phyloP scores from a whole-genome alignment of 2,329 filamentous ascomycete genomes.

The Paecilomyces sp. region DNA sequence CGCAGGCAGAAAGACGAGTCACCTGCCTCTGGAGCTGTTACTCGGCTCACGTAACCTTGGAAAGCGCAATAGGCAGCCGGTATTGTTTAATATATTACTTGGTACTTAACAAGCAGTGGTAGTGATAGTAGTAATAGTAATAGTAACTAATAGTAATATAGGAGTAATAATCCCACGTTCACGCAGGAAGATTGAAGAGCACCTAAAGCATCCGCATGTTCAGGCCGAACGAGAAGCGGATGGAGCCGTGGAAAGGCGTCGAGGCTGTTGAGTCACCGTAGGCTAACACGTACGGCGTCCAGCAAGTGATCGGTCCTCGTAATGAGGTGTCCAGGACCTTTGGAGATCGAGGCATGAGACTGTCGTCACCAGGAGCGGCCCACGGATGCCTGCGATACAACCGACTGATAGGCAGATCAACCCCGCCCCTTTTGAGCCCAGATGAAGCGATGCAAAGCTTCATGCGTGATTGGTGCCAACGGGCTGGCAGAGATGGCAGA shows the following conservation, averaged over 20 bases:
- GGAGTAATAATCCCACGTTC: too few species aligned
- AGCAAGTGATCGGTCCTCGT: neutral
- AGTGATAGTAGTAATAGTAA: too few species aligned
- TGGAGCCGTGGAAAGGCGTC: neutral
- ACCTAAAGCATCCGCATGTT: neutral
- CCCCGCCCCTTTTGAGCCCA: neutral
- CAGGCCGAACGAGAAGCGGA: neutral
- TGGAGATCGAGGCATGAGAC: neutral
- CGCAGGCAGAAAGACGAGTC: neutral
- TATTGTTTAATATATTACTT: neutral
- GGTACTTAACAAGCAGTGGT: too few species aligned
- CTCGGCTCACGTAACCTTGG: neutral
- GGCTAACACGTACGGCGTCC: neutral
- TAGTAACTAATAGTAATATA: too few species aligned
- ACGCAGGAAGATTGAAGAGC: too few species aligned
- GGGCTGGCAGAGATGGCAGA: neutral
- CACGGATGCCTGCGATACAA: neutral
- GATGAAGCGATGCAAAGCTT: neutral
- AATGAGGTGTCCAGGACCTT: neutral
- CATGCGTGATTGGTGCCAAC: neutral
- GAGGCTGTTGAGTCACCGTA: neutral
- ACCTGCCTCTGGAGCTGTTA: neutral
- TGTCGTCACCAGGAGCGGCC: neutral
- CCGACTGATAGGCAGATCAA: neutral
- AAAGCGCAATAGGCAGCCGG: neutral